Base-by-base conservation (phyloP, 2,329 filamentous ascomycete species). In the Ophiocordyceps robertsii region DNA sequence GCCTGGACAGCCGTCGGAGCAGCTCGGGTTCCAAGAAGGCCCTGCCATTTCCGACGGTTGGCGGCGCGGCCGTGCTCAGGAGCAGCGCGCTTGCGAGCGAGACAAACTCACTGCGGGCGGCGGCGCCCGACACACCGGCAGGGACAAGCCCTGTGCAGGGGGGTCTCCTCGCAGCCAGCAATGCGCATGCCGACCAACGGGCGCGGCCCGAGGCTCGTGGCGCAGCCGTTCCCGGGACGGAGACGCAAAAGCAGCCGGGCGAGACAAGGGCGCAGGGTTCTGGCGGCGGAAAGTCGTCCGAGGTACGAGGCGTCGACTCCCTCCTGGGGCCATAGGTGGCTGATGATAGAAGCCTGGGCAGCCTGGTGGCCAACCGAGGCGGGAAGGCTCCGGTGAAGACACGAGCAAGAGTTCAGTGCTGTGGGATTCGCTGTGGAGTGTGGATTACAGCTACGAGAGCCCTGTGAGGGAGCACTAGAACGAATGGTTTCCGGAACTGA, bases 1-100 rank as follows among this genome's bases (percentile, higher is more conserved):
- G 86, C 58, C 74, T 96, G 24, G 89, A 95, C 59, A 94, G 84
- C 62, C 80, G 90, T 41, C 82, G 90, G 37, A 94, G 86, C 58
- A 95, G 89, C 61, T 84, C 83, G 13, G 82, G 75, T 42, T 93
- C 85, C 44, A 89, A 84, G 62, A 89, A 87, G 58, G 82, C 83
- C 31, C 60, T 79, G 10, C 76, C 75, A 2, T 70, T 77, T 49
- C 63, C 66, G 32, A 59, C 66, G 4, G 61, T 61, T 11, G 61
- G 62, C 13, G 58, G 62, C n/a, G 62, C 66, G 6, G 56, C 57
- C 11, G 44, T 64, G 41, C 52, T 66, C 31, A 72, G 70, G 55
- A 70, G 69, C 41, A 75, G 68, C 43, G 70, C 70, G 32, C 53
- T 73, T 24, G 70, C 69, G 21, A 76, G 73, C 53, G 74, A 77